Evolutionary conservation across 805 yeast species (phyloP).

Genomic region (Candida montana): DNA sequence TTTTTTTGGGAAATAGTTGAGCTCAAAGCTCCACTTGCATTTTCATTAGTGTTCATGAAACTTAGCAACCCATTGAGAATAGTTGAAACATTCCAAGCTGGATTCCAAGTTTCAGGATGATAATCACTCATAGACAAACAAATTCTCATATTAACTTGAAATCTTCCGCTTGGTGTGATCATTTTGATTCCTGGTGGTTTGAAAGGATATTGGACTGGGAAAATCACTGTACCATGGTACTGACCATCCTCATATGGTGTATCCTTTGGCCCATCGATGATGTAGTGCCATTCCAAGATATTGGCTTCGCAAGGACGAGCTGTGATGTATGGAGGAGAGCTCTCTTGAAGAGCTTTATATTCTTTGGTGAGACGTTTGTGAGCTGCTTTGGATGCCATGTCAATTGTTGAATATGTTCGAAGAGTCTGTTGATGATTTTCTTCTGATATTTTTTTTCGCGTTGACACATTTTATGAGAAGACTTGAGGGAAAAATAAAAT

Average conservation of each 20-base stretch:
- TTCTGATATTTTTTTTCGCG: too few species aligned
- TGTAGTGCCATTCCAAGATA: constrained; percentile 88
- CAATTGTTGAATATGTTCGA: too few species aligned
- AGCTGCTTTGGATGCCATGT: constrained; percentile 37
- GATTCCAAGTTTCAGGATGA: constrained; percentile 94
- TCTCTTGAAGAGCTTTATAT: constrained; percentile 65
- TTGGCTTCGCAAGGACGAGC: constrained; percentile 85
- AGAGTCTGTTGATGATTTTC: too few species aligned
- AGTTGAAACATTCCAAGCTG: constrained; percentile 89
- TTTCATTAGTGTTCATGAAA: constrained; percentile 83
- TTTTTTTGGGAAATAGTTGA: constrained; percentile 50
- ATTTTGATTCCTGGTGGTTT: constrained; percentile 84
- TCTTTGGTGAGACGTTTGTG: constrained; percentile 61
- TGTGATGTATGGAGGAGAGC: constrained; percentile 75
- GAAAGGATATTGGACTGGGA: constrained; percentile 82
- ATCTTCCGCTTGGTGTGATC: constrained; percentile 86
- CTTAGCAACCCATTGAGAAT: constrained; percentile 81
- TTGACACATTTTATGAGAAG: too few species aligned
- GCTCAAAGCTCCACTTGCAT: constrained; percentile 74
- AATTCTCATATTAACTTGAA: constrained; percentile 65
- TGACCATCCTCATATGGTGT: constrained; percentile 84
- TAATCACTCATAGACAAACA: constrained; percentile 88
- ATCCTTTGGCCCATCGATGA: constrained; percentile 85
- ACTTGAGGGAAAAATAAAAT: not conserved
- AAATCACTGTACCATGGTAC: constrained; percentile 77